Evolutionary conservation across 2,329 filamentous ascomycete genomes (phyloP), one percentile per base, ranked within the genome.

Genomic region (Fonsecaea erecta): DNA sequence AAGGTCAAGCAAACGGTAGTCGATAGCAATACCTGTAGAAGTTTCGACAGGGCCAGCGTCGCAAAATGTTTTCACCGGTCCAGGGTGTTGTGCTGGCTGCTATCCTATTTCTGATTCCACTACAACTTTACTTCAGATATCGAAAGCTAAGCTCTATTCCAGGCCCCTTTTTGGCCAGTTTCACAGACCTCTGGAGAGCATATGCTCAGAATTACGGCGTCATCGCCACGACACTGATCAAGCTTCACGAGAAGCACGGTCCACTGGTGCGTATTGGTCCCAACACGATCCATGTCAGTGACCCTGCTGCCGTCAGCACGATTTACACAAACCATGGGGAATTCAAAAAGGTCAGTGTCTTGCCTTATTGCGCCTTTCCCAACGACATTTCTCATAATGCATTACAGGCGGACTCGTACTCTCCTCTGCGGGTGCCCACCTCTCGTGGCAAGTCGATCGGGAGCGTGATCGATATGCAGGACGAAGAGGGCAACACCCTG

Each of bases 131-230:
- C n/a, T 18, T 4, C 16, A n/a, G 37, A 40, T 66, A 66, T 34
- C 37, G 34, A 35, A 61, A 56, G n/a, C 55, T 66, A 3, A n/a
- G 54, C 28, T 62, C 61, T 11, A 63, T 68, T 60, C 91, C 91
- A 0, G 91, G 91, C 0, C 90, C 88, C 0, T 81, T 88, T 64
- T 72, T 91, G 40, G 91, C 91, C 24, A 88, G 79, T 2, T 81
- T 85, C 62, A 90, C 88, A 12, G 86, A 93, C 73, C 87, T 86
- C 82, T 94, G 90, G 90, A 83, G 91, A 26, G 85, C 92, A 28
- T 46, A 40, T 32, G 58, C 60, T 14, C 60, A 64, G 46, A 64
- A 62, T 18, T 60, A 55, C 6, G 34, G 48, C 18, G 14, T 46
- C 6, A 55, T 55, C 35, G 52, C 59, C 28, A 53, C 52, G n/a